Base-by-base conservation (phyloP, 179 eudicot genomes). In the Beta lomatogona region DNA sequence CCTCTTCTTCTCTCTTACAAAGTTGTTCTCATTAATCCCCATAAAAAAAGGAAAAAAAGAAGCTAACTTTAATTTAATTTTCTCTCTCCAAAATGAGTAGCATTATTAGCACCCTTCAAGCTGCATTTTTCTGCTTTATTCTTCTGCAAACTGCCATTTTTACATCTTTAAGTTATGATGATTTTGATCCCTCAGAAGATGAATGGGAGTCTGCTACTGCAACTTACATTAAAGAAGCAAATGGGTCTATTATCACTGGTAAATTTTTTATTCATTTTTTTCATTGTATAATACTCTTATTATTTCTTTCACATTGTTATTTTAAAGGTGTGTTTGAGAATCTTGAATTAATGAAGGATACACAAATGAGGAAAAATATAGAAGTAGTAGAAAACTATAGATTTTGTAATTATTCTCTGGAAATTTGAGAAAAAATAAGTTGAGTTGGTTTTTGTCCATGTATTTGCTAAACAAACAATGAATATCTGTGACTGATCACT, bases 131-230 rank as follows among this genome's bases (percentile, higher is more conserved):
- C n/a, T 78, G 70, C 60, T 69, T 78, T 5, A 25, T 85, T 2
- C 48, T 85, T 31, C 36, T 74, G 28, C 82, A 58, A 78, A 22
- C 79, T 53, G 16, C 67, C 41, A 68, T 60, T 13, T 78, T 68
- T 74, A 75, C 60, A 41, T 67, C 54, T 11, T 36, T 78, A 0
- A 74, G 86, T n/a, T 80, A 66, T 79, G 89, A 85, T 69, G 88
- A 87, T 80, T 78, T 75, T 66, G 88, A 87, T 8, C 83, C 81
- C 16, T 64, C 69, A 7, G 89, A 87, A n/a, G 87, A 74, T 71
- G 87, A 82, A 48, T 91, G 93, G 91, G 87, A 78, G 46, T 87
- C 92, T 70, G 92, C 88, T 50, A 79, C 92, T 16, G 91, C 93
- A 9, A 89, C 91, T 45, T 91, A 71, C 78, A 79, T 80, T 55